Percentiles rank a stretch among this genome's conserved stretches.
Evolutionary conservation across 2,329 filamentous ascomycete genomes (phyloP).

Genomic region (Fusarium sp.): DNA sequence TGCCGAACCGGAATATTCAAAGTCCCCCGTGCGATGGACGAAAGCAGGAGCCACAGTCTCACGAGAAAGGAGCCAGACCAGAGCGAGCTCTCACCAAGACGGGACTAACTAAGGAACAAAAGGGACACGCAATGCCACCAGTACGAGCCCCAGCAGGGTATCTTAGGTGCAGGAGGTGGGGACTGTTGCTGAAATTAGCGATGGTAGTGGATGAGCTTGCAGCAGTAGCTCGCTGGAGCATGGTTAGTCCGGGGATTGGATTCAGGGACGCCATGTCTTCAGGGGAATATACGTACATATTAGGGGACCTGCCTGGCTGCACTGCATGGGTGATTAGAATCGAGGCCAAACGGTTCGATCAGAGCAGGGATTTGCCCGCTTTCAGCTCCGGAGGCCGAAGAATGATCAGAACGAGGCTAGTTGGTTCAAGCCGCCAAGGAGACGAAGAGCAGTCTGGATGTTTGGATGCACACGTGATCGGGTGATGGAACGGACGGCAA

Average conservation of each 20-base stretch:
- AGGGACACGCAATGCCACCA: conserved; percentile 44
- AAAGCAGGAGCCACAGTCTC: conserved; percentile 39
- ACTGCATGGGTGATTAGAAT: conserved; percentile 13
- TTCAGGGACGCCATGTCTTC: conserved; percentile 30
- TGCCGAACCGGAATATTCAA: conserved; percentile 43
- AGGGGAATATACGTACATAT: conserved; percentile 14
- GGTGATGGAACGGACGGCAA: conserved; percentile 13
- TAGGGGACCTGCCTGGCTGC: conserved; percentile 12
- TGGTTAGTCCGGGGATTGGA: conserved; percentile 40
- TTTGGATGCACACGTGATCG: conserved; percentile 23
- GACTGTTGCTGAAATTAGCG: conserved; percentile 35
- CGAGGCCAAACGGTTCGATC: conserved; percentile 17
- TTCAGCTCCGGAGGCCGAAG: conserved; percentile 19
- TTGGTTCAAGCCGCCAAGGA: conserved; percentile 11
- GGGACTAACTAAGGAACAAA: conserved; percentile 28
- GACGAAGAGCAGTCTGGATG: conserved; percentile 20
- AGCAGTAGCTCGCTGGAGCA: conserved; percentile 35
- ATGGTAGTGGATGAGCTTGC: conserved; percentile 28
- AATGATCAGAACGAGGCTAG: conserved; percentile 18
- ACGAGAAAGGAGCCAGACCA: conserved; percentile 35
- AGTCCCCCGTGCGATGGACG: conserved; percentile 35
- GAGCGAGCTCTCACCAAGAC: neutral
- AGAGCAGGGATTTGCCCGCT: conserved; percentile 22
- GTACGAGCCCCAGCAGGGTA: conserved; percentile 29
- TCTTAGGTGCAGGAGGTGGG: conserved; percentile 23